These are phyloP conservation scores for Trypanosoma platydactyli DNA, from an alignment of 208 protist genomes.

Conservation along the genomic window DNA sequence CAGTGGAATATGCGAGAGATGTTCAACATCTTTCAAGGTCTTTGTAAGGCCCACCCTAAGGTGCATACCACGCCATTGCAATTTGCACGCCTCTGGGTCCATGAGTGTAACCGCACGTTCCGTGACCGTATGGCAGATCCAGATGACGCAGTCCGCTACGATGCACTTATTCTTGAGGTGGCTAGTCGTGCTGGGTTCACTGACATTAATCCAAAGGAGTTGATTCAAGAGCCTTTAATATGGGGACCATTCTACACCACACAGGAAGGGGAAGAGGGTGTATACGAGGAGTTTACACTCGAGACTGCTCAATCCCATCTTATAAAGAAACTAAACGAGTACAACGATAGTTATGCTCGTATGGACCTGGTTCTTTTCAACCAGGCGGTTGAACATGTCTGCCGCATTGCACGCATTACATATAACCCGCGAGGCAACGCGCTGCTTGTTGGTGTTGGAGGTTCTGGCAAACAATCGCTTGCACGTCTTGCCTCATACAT, in stretches of 20 bases:
- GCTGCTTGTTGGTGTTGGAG: constrained; percentile 95
- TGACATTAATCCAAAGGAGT: constrained; percentile 84
- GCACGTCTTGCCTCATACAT: constrained; percentile 96
- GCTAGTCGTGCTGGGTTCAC: constrained; percentile 79
- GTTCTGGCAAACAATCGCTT: constrained; percentile 94
- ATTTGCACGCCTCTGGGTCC: constrained; percentile 94
- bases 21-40: constrained; percentile 96
- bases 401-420: constrained; percentile 96
- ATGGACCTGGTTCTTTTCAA: constrained; percentile 99
- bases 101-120: constrained; percentile 97
- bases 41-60: constrained; percentile 90
- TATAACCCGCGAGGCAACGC: constrained; percentile 95
- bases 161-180: constrained; percentile 87
- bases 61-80: constrained; percentile 77
- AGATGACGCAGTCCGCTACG: constrained; percentile 90
- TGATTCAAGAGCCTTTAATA: constrained; percentile 89
- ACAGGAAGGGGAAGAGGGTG: constrained; percentile 84
- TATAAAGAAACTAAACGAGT: constrained; percentile 92
- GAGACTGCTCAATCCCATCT: constrained; percentile 82
- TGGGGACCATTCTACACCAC: constrained; percentile 94
- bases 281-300: constrained; percentile 89
- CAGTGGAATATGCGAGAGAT: constrained; percentile 99
- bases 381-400: constrained; percentile 97
- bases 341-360: constrained; percentile 95
- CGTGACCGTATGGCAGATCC: constrained; percentile 93